phyloP scores from a whole-genome alignment of 495 filamentous ascomycete species.

The Penicillium bialowiezense region DNA sequence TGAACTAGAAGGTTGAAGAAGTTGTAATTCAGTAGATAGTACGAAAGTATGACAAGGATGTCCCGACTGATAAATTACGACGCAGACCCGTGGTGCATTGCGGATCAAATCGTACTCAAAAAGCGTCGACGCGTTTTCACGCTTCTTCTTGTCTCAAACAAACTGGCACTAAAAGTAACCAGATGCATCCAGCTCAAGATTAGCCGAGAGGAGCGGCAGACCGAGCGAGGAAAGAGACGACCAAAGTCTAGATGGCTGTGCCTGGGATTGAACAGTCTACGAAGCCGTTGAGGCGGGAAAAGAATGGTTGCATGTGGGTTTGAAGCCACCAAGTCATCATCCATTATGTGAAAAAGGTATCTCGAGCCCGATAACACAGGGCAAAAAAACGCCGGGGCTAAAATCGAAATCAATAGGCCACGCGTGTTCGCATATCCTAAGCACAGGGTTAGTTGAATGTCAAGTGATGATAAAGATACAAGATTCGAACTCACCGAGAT shows the following conservation, averaged over 20 bases:
- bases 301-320: constrained; percentile 9
- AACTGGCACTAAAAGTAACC: constrained; percentile 14
- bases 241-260: not conserved
- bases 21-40: not conserved
- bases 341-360: constrained; percentile 29
- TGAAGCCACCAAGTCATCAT: constrained; percentile 17
- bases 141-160: constrained; percentile 53
- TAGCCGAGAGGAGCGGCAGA: constrained; percentile 43
- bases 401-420: constrained; percentile 64
- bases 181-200: constrained; percentile 58
- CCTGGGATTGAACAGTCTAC: no score
- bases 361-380: constrained; percentile 21
- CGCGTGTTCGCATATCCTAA: constrained; percentile 83
- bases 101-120: constrained; percentile 56
- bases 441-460: constrained; percentile 18
- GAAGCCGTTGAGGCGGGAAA: no score
- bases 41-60: constrained; percentile 20
- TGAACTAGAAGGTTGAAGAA: no score
- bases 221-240: constrained; percentile 58
- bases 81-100: constrained; percentile 35
- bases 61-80: constrained; percentile 55
- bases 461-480: not conserved
- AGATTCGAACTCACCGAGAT: constrained; percentile 70
- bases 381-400: constrained; percentile 23
- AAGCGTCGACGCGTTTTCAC: constrained; percentile 37